Percentiles rank a stretch among this genome's conserved stretches.
These are phyloP conservation scores for Podila minutissima DNA, from an alignment of 192 early-diverging fungal genomes.

Conservation along the genomic window DNA sequence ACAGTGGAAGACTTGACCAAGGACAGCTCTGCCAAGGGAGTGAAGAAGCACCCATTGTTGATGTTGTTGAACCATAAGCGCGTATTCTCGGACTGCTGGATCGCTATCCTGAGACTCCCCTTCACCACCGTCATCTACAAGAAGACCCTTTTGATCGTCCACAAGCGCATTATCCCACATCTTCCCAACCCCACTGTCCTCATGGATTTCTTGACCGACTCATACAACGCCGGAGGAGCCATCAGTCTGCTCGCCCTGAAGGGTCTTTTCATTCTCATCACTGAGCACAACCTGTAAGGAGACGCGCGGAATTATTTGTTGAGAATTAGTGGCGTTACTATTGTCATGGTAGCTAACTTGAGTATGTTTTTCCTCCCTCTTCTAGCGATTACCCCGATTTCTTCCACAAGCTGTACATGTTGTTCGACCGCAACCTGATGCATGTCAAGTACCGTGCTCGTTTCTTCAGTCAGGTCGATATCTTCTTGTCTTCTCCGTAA, in stretches of 20 bases:
- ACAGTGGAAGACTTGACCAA: conserved; percentile 44
- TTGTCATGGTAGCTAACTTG: too few relatives aligned
- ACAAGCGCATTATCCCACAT: conserved; percentile 91
- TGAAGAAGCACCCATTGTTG: conserved; percentile 41
- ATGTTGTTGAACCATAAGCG: conserved; percentile 67
- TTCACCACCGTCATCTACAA: conserved; percentile 82
- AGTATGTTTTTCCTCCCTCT: not conserved
- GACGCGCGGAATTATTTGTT: not conserved
- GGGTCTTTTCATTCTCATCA: conserved; percentile 94
- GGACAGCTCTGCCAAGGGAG: conserved; percentile 9
- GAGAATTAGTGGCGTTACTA: not conserved
- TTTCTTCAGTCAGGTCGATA: conserved; percentile 91
- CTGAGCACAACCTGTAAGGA: conserved; percentile 91
- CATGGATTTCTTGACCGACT: conserved; percentile 93
- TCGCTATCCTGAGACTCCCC: conserved; percentile 76
- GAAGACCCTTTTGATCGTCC: conserved; percentile 81
- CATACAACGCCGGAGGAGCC: conserved; percentile 89
- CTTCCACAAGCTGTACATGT: conserved; percentile 91
- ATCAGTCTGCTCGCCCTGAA: conserved; percentile 93
- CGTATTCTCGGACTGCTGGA: conserved; percentile 85
- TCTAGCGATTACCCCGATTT: conserved; percentile 96
- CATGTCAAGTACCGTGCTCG: conserved; percentile 95
- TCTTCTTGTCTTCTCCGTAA: conserved; percentile 90
- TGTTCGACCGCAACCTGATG: conserved; percentile 90
- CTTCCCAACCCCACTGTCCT: conserved; percentile 80